A percentile compares a stretch with the other conserved stretches of the same genome.
phyloP scores from a whole-genome alignment of 2,329 filamentous ascomycete genomes.

The Pyricularia grisea region DNA sequence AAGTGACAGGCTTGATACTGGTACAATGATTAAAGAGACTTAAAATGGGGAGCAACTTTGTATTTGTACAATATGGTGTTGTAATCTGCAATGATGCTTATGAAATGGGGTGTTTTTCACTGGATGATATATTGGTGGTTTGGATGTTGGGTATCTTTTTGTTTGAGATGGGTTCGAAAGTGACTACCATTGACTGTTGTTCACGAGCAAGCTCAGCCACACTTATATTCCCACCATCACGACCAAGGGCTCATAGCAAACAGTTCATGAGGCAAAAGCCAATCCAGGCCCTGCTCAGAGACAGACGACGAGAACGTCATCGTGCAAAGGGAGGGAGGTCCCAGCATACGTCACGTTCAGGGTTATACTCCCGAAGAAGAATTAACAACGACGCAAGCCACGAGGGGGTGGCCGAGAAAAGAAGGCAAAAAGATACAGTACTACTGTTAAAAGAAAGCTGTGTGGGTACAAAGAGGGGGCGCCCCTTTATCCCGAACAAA shows the following conservation, averaged over 20 bases:
- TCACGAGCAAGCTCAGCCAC: neutral
- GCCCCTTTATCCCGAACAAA: neutral
- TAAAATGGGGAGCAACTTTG: neutral
- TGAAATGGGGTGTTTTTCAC: neutral
- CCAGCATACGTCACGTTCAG: constrained; percentile 1
- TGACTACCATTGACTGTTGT: neutral
- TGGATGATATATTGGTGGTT: neutral
- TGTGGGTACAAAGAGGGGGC: neutral
- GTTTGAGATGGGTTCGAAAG: neutral
- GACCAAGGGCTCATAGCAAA: neutral
- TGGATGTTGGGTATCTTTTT: neutral
- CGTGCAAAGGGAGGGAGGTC: neutral
- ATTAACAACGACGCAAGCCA: neutral
- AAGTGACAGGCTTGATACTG: neutral
- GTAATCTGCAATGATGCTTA: constrained; percentile 5
- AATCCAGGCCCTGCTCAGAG: neutral
- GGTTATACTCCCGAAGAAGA: neutral
- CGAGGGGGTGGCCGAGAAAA: neutral
- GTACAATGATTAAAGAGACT: neutral
- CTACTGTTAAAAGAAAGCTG: neutral
- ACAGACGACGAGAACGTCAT: neutral
- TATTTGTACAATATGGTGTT: neutral
- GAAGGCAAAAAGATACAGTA: neutral
- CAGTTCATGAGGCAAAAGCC: neutral
- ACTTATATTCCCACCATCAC: neutral